Percentiles rank a stretch among this genome's conserved stretches.
phyloP scores from a whole-genome alignment of 1,139 yeast species.

The Sugiyamaella castrensis region DNA sequence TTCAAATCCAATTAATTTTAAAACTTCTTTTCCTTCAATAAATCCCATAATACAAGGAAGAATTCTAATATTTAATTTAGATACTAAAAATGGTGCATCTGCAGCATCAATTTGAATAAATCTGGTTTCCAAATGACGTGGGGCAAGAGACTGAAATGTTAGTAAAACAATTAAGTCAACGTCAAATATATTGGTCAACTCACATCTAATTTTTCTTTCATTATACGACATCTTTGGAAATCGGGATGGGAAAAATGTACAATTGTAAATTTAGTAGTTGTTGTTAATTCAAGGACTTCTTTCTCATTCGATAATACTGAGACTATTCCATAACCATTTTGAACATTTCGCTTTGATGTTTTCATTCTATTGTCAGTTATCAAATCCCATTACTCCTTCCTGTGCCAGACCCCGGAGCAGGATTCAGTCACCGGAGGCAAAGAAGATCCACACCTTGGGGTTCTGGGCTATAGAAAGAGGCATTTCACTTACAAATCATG shows the following conservation, averaged over 20 bases:
- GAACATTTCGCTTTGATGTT: slow-evolving; percentile 38
- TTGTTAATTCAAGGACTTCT: slow-evolving; percentile 51
- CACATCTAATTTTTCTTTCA: slow-evolving; percentile 35
- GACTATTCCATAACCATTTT: slow-evolving; percentile 45
- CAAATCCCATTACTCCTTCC: neutral
- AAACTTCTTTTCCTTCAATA: slow-evolving; percentile 54
- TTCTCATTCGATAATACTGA: slow-evolving; percentile 49
- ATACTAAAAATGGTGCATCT: slow-evolving; percentile 67
- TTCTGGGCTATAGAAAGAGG: neutral
- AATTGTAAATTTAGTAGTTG: slow-evolving; percentile 45
- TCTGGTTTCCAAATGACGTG: slow-evolving; percentile 54
- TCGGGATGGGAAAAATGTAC: slow-evolving; percentile 64
- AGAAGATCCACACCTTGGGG: too few species aligned
- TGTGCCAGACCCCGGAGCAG: too few species aligned
- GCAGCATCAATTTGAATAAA: slow-evolving; percentile 60
- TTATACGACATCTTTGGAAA: slow-evolving; percentile 57
- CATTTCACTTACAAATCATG: slow-evolving; percentile 39
- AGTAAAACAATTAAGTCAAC: neutral
- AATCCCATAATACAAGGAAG: slow-evolving; percentile 72
- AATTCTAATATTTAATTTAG: slow-evolving; percentile 58
- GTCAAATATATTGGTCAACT: neutral
- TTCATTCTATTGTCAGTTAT: slow-evolving; percentile 34
- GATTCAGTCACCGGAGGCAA: too few species aligned
- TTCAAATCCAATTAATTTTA: slow-evolving; percentile 66
- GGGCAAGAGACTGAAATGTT: slow-evolving; percentile 42